Evolutionary conservation across 2,329 filamentous ascomycete species (phyloP), one percentile per base, ranked within the genome.

Genomic region (Fusarium hostae): DNA sequence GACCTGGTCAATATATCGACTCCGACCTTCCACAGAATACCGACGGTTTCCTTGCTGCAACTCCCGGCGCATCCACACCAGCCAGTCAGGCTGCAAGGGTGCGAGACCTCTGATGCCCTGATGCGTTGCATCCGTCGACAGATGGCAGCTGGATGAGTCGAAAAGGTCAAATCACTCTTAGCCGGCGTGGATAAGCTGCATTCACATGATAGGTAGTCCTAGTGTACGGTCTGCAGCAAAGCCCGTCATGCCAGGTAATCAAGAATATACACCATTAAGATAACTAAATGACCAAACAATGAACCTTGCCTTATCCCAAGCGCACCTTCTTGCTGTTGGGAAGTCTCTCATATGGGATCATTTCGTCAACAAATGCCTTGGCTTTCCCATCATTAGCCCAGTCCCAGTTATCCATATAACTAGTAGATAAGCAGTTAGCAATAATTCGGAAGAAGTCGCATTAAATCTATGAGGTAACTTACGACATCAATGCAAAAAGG

Each of bases 341-440:
- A 26, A 62, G 59, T 15, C 13, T 32, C 34, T 47, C n/a, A 18
- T 59, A 62, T 2, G 52, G 52, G 9, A 62, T 62, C 54, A 44
- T 60, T 18, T 43, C 43, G 2, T 59, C 26, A 15, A 12, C 20
- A 22, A 50, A 48, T 2, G 3, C 3, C 22, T 63, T 63, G 10
- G 59, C 59, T 16, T 40, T 50, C 3, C 59, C 59, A 15, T 63
- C 59, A 30, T 39, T 35, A 3, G 59, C 34, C 59, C 59, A 63
- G 5, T 63, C 59, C 35, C 28, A 63, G 3, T 63, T 48, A 11
- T 63, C 59, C 59, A 60, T 50, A 7, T 63, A 63, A 1, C 59
- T 63, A 7, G 5, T 16, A 5, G 5, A 24, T 16, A n/a, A n/a
- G n/a, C n/a, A n/a, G n/a, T n/a, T n/a, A n/a, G n/a, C n/a, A n/a